Conservation (phyloP, 176 grass and related monocot genomes). For the Avena sativa region DNA sequence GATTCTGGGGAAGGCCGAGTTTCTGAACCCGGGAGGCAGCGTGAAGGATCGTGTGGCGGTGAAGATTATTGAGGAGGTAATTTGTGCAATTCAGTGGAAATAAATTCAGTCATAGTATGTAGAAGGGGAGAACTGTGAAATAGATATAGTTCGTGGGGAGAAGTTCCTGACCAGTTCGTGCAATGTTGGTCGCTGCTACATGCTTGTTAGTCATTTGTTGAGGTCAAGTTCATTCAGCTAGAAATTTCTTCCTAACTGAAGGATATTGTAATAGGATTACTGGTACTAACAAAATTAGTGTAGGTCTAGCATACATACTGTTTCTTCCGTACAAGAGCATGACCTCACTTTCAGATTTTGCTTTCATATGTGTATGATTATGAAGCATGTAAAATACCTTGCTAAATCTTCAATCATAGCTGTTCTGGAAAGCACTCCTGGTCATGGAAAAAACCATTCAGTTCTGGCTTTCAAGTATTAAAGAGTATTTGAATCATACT, state of each 20-base stretch:
- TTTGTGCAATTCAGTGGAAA: neutral
- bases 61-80: constrained; percentile 96
- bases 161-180: neutral
- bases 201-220: constrained; percentile 4
- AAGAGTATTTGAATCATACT: neutral
- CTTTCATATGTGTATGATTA: neutral
- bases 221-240: constrained; percentile 4
- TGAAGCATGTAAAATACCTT: neutral
- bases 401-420: neutral
- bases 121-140: neutral
- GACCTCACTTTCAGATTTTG: neutral
- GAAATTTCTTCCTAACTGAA: neutral
- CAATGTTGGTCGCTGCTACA: neutral
- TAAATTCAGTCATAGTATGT: neutral
- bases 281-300: neutral
- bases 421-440: neutral
- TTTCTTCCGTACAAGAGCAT: constrained; percentile 15
- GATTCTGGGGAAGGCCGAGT: constrained; percentile 98
- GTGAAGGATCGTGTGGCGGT: constrained; percentile 92
- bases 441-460: neutral
- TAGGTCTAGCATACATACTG: neutral
- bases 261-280: neutral
- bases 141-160: neutral
- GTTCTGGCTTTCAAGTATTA: neutral
- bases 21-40: constrained; percentile 93